Evolutionary conservation across 768 basidiomycete species (phyloP), one percentile per base, ranked within the genome.

Genomic region (Tremella fuciformis): DNA sequence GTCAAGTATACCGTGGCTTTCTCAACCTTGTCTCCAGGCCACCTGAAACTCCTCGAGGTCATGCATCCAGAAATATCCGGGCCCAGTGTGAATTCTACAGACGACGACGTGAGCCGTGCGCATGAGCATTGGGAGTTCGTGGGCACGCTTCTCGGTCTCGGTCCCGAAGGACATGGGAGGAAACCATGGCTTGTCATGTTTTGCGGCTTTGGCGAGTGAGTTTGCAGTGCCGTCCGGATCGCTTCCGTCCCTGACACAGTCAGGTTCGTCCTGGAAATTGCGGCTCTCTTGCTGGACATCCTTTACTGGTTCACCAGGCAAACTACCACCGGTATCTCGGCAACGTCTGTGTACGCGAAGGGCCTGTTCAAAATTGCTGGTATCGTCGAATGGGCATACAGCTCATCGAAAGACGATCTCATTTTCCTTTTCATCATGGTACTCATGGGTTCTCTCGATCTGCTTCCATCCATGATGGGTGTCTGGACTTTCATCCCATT

Each of bases 281-380:
- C 29, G 29, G 29, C 29, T 6, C 29, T 34, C 11, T 34, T 34
- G 29, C 29, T 34, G 29, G 11, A 34, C 38, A 21, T 55, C 0
- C 49, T 59, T 7, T 66, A 66, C 54, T 66, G 65, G 65, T 63
- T 60, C 53, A 66, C 65, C 2, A 44, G 65, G 11, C 26, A 41
- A 8, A 66, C 62, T 1, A 50, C 55, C 3, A 34, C 38, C 18
- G 62, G 62, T 13, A 57, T 66, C 55, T 56, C 55, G 6, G 8
- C n/a, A 8, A 15, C 26, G 7, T 18, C 48, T 8, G 48, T 19
- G 18, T 22, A 24, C 24, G 19, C 22, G 7, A 50, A 50, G 22
- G 21, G 21, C 22, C n/a, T 50, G 8, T 21, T 21, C 24, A 25
- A 26, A 15, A 8, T 50, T 15, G 48, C 18, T 16, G 4, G 11